Evolutionary conservation across 192 early-diverging fungal genomes (phyloP).

Genomic region (Coemansia sp.): DNA sequence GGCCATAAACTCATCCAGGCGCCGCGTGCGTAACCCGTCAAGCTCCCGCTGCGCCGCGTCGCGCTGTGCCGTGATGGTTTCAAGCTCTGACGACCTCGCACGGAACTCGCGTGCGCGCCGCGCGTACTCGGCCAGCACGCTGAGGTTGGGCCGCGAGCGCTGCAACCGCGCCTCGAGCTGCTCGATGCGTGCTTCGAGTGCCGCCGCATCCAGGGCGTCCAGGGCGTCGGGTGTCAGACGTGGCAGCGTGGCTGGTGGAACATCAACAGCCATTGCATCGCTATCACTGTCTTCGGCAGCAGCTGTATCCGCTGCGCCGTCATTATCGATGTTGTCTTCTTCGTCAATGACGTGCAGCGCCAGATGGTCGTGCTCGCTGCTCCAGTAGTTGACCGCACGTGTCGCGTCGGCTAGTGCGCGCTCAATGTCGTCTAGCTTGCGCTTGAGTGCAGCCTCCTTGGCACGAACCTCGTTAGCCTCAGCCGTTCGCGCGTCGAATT

Average conservation of each 20-base stretch:
- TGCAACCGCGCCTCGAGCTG: constrained; percentile 64
- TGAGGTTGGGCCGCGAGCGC: constrained; percentile 71
- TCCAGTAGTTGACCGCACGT: constrained; percentile 53
- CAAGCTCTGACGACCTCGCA: constrained; percentile 69
- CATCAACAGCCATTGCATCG: too few species aligned
- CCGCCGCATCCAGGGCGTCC: constrained; percentile 61
- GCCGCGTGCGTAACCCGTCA: constrained; percentile 71
- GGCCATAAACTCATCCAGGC: constrained; percentile 92
- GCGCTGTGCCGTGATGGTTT: constrained; percentile 70
- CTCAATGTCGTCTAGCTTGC: constrained; percentile 65
- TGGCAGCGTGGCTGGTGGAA: too few species aligned
- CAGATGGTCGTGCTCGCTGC: constrained; percentile 58
- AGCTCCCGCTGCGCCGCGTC: constrained; percentile 66
- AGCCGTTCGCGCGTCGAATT: constrained; percentile 64
- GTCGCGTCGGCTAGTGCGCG: constrained; percentile 54
- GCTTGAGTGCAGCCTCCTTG: constrained; percentile 65
- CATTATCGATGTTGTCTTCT: too few species aligned
- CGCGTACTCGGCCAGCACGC: constrained; percentile 83
- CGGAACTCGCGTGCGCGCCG: constrained; percentile 74
- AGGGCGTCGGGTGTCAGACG: too few species aligned
- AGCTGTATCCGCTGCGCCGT: too few species aligned
- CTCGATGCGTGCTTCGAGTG: constrained; percentile 69
- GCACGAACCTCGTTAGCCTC: constrained; percentile 66
- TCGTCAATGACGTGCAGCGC: constrained; percentile 61
- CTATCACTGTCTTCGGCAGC: too few species aligned